phyloP scores from a whole-genome alignment of 306 rosid species.

The Macrotyloma uniflorum region DNA sequence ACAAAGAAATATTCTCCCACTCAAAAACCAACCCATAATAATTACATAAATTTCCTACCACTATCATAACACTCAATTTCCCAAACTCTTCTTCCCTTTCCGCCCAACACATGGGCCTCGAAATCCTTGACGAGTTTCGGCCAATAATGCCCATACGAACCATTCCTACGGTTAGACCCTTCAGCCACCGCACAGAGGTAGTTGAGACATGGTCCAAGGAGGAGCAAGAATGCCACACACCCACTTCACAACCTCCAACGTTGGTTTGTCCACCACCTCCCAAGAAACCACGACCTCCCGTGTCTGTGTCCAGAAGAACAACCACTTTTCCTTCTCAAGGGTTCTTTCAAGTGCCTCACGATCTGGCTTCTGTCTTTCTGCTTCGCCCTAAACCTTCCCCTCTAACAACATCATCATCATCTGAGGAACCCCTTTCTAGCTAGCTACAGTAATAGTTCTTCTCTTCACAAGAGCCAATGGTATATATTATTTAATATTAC shows the following conservation, averaged over 20 bases:
- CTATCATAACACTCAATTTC: not conserved
- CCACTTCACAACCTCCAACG: slow-evolving; percentile 41
- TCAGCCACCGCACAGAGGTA: slow-evolving; percentile 3
- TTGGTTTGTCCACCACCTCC: slow-evolving; percentile 75
- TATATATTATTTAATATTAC: not conserved
- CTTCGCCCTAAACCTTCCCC: slow-evolving; percentile 37
- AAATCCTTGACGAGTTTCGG: slow-evolving; percentile 50
- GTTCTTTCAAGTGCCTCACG: slow-evolving; percentile 53
- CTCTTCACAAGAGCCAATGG: slow-evolving; percentile 1
- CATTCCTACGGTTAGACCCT: not conserved
- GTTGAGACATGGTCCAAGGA: slow-evolving; percentile 18
- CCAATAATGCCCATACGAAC: slow-evolving; percentile 48
- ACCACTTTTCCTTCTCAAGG: slow-evolving; percentile 29
- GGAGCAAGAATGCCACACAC: slow-evolving; percentile 51
- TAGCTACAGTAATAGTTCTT: not conserved
- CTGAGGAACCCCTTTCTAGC: slow-evolving; percentile 31
- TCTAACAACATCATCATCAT: slow-evolving; percentile 38
- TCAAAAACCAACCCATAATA: too few species aligned
- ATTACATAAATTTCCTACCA: too few species aligned
- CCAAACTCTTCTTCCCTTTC: not conserved
- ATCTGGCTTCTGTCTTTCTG: slow-evolving; percentile 53
- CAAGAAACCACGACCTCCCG: slow-evolving; percentile 43
- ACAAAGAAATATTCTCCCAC: too few species aligned
- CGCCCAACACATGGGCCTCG: slow-evolving; percentile 51
- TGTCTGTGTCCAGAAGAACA: slow-evolving; percentile 4